Evolutionary conservation across 495 filamentous ascomycete genomes (phyloP).

Genomic region (Aspergillus saccharolyticus): DNA sequence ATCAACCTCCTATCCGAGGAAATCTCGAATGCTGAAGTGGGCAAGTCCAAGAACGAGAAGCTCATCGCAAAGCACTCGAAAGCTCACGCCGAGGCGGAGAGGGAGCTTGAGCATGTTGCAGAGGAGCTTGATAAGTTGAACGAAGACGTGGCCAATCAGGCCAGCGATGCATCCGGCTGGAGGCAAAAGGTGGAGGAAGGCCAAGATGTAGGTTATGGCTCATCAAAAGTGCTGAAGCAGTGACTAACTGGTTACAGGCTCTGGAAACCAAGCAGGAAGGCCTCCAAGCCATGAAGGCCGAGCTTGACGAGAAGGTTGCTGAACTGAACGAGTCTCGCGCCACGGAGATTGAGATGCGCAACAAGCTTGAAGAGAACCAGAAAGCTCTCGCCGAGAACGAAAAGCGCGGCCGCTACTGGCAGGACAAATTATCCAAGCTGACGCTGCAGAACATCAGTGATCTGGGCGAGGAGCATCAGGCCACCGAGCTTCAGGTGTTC

Average conservation of each 20-base stretch:
- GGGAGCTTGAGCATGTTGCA: conserved; percentile 66
- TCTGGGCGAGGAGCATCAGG: conserved; percentile 50
- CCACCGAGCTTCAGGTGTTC: conserved; percentile 66
- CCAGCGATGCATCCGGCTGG: conserved; percentile 64
- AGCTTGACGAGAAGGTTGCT: conserved; percentile 79
- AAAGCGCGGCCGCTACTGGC: conserved; percentile 77
- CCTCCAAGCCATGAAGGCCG: conserved; percentile 69
- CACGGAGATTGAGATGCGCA: conserved; percentile 95
- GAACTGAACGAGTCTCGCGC: conserved; percentile 88
- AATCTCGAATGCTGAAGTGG: conserved; percentile 77
- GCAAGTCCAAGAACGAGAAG: conserved; percentile 86
- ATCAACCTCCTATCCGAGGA: conserved; percentile 75
- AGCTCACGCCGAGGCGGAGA: conserved; percentile 64
- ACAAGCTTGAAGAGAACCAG: conserved; percentile 90
- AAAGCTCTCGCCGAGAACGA: conserved; percentile 84
- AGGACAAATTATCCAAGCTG: conserved; percentile 77
- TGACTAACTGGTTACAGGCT: conserved; percentile 34
- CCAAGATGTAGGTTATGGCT: conserved; percentile 50
- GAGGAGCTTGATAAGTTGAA: conserved; percentile 71
- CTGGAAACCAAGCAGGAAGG: conserved; percentile 76
- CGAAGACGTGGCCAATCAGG: conserved; percentile 70
- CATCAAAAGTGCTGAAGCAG: neutral
- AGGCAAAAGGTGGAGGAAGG: conserved; percentile 77
- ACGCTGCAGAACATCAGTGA: conserved; percentile 73
- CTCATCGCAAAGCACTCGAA: conserved; percentile 82